phyloP scores from a whole-genome alignment of 352 stramenopile species.

The Phytopythium boreale region DNA sequence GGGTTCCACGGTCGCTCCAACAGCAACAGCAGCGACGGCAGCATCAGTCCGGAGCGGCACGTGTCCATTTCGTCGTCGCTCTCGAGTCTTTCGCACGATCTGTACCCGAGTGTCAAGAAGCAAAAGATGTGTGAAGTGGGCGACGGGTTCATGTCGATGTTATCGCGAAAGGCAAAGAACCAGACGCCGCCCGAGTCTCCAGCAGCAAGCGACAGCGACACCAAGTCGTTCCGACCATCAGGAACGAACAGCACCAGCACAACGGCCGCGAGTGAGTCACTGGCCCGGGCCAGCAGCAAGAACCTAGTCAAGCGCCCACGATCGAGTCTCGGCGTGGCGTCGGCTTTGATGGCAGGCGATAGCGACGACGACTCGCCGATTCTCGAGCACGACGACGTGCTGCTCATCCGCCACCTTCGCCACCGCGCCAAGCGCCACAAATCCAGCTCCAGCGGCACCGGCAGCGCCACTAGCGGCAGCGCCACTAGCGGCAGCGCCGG shows the following conservation, averaged over 20 bases:
- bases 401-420: constrained; percentile 19
- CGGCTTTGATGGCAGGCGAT: constrained; percentile 25
- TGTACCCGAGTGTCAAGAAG: constrained; percentile 52
- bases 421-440: constrained; percentile 52
- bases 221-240: not conserved
- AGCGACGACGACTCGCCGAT: constrained; percentile 31
- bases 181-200: constrained; percentile 11
- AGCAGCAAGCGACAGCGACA: constrained; percentile 1
- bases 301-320: constrained; percentile 46
- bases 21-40: not conserved
- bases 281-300: constrained; percentile 12
- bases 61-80: not conserved
- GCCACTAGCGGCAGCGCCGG: no score
- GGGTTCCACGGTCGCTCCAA: not conserved
- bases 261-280: not conserved
- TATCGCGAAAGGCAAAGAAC: constrained; percentile 36
- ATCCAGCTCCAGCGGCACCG: constrained; percentile 8
- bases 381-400: constrained; percentile 27
- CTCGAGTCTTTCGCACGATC: constrained; percentile 19
- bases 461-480: not conserved
- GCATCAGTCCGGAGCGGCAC: constrained; percentile 7
- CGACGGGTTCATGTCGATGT: constrained; percentile 32
- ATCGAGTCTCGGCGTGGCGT: constrained; percentile 6
- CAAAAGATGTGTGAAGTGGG: constrained; percentile 46
- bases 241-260: not conserved